These are phyloP conservation scores for Colletotrichum sidae DNA, from an alignment of 2,329 filamentous ascomycete species.

Conservation along the genomic window DNA sequence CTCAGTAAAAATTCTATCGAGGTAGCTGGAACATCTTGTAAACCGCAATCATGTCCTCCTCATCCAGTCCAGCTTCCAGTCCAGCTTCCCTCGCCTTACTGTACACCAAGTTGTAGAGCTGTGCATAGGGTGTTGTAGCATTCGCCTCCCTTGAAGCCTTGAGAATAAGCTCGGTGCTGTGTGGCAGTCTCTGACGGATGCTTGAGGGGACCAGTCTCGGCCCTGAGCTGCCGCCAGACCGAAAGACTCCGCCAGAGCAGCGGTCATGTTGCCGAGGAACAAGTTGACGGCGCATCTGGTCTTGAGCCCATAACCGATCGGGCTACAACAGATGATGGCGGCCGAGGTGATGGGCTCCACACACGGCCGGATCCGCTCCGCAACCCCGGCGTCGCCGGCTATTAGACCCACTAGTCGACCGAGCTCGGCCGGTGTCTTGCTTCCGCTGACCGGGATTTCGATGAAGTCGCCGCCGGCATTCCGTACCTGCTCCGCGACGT, in stretches of 20 bases:
- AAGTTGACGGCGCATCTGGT: constrained; percentile 48
- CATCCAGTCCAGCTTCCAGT: constrained; percentile 38
- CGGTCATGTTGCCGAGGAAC: constrained; percentile 45
- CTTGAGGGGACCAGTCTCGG: constrained; percentile 46
- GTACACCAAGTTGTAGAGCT: constrained; percentile 41
- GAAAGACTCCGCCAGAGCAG: constrained; percentile 48
- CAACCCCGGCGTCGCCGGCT: constrained; percentile 43
- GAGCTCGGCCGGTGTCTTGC: constrained; percentile 47
- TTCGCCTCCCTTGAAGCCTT: constrained; percentile 39
- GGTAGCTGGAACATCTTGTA: constrained; percentile 31
- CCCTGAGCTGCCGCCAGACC: constrained; percentile 46
- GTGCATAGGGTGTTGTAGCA: constrained; percentile 40
- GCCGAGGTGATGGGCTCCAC: constrained; percentile 39
- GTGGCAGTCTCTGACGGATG: constrained; percentile 45
- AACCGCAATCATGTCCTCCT: constrained; percentile 46
- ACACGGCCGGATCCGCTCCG: constrained; percentile 40
- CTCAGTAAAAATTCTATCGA: background rate
- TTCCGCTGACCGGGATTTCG: constrained; percentile 51
- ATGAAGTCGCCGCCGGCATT: constrained; percentile 45
- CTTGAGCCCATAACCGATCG: constrained; percentile 45
- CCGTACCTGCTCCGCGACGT: constrained; percentile 40
- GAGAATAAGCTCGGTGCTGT: constrained; percentile 44
- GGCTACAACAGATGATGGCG: constrained; percentile 49
- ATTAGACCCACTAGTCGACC: constrained; percentile 49
- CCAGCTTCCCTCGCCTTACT: constrained; percentile 41